Evolutionary conservation across 768 basidiomycete genomes (phyloP), one percentile per base, ranked within the genome.

Genomic region (Suillus tomentosus): DNA sequence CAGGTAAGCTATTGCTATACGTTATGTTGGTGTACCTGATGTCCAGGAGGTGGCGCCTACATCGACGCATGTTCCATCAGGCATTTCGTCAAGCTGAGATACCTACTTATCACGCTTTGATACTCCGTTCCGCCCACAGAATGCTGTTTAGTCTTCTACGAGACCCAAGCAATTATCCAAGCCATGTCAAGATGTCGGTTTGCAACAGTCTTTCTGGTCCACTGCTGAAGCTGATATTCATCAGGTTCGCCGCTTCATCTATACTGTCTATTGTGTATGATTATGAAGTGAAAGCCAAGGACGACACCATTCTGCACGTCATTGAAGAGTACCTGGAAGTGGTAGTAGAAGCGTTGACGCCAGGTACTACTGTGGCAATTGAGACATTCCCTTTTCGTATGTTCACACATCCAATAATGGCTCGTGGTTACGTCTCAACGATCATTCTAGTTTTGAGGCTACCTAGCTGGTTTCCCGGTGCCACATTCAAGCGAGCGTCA

Each of bases 241-340:
- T 55, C 43, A 79, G 79, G 61, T 68, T 73, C 47, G 70, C 78
- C 10, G 74, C 78, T 15, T 71, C 78, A 1, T 73, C 80, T 2
- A 72, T 80, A 48, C 69, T 82, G 62, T 74, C 77, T 17, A 71
- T 82, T 15, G 73, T 78, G 15, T 84, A 83, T 48, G 82, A 80
- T 22, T 72, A 76, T 15, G 67, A 76, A 6, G 72, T 80, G 8
- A 73, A 73, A 17, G 69, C 77, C 9, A 65, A 72, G 39, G 74
- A 74, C 1, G 81, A 82, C 56, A 70, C 72, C 39, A 77, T 79
- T 64, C 74, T 82, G 14, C 65, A 76, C 10, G 65, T 81, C 4
- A 76, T 80, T 5, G 76, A 81, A 43, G 68, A 71, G 13, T 79
- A 79, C 5, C 47, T 74, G 5, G 3, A 34, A 10, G 19, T 73